Percentiles rank a stretch among this genome's conserved stretches.
Conservation (phyloP, 257 asterid genomes). For the Solanum sitiens region DNA sequence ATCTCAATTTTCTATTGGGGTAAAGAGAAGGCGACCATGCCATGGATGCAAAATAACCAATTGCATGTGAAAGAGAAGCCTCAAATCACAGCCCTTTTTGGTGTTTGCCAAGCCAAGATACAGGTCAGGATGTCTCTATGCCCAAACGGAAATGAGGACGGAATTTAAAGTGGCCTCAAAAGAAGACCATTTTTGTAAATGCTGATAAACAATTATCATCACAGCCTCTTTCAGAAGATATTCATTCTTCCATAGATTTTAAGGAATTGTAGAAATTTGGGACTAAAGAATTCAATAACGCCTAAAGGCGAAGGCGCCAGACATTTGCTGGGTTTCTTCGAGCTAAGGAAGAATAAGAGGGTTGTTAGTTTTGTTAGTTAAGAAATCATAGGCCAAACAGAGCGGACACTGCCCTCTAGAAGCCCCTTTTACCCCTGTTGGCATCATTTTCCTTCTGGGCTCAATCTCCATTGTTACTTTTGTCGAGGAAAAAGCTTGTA, state of each 20-base stretch:
- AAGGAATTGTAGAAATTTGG: background rate
- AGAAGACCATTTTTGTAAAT: background rate
- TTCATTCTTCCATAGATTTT: background rate
- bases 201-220: background rate
- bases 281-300: background rate
- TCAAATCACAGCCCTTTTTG: background rate
- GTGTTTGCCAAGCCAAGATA: background rate
- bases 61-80: background rate
- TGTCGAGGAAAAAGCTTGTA: background rate
- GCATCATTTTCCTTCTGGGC: background rate
- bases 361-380: background rate
- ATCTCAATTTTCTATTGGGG: background rate
- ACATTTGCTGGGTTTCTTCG: background rate
- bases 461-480: background rate
- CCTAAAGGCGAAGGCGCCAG: background rate
- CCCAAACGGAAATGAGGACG: background rate
- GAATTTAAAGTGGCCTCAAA: background rate
- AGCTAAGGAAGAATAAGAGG: background rate
- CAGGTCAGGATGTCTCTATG: background rate
- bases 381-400: background rate
- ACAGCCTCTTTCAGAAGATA: background rate
- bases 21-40: background rate
- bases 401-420: background rate
- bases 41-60: conserved; percentile 2
- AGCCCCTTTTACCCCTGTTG: background rate